Base-by-base conservation (phyloP, 305 asterid genomes). In the Plantago coronopus region DNA sequence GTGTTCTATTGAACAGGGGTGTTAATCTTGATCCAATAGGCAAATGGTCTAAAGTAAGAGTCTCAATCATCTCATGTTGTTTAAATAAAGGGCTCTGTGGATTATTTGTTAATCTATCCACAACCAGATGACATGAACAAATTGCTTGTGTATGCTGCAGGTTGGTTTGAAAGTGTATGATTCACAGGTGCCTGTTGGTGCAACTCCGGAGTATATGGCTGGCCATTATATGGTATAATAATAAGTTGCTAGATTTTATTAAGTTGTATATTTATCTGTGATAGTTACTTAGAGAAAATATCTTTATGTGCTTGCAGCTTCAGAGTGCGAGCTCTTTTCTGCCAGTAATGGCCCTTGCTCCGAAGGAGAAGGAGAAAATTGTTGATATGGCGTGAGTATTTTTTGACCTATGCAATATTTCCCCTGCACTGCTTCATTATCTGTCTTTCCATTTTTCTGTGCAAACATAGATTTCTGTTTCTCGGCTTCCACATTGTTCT, bases 341-440 rank as follows among this genome's bases (percentile, higher is more conserved):
- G 77, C 96, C 97, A 19, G 97, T 91, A 47, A 84, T 88, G 94
- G 97, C 97, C 76, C 91, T 91, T 67, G 95, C 98, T 74, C 95
- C 98, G 61, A 95, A 91, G 73, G 98, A 88, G 73, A 91, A 85
- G 71, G 98, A 91, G 69, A 82, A 65, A 73, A 66, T 91, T 67
- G 95, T 91, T 61, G 96, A 88, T 73, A 74, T 91, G 95, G 95
- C 98, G 95, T 88, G 82, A 83, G 98, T 80, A 64, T 63, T 61
- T 62, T 27, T 22, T 55, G 7, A 27, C 7, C 61, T 59, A 46
- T 54, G n/a, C 45, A 46, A 44, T 38, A 47, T 40, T 18, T 34
- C 5, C 5, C 27, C 7, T 63, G 25, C 45, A 47, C 17, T 23
- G 22, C 15, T 65, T 62, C 63, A 70, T 60, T 48, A 31, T 4